Base-by-base conservation (phyloP, 345 rosid genomes). In the Bruguiera gymnorhiza region DNA sequence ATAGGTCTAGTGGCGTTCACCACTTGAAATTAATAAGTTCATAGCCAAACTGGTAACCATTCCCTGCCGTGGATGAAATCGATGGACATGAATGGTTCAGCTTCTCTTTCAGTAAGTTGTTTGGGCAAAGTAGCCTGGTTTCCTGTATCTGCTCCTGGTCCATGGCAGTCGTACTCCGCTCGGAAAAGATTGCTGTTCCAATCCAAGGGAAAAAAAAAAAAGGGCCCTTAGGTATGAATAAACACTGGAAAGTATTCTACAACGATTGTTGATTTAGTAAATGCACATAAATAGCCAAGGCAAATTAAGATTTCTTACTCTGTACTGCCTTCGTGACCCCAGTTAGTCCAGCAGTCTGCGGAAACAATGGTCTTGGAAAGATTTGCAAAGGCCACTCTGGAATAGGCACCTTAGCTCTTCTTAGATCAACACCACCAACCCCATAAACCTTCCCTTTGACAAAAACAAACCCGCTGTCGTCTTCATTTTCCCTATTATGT, bases 391-490 rank as follows among this genome's bases (percentile, higher is more conserved):
- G 87, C 54, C 6, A 85, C 89, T 51, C 93, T 81, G 46, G 96
- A 94, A 73, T 73, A 83, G 16, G 93, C 81, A 26, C 96, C 97
- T 76, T 89, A 34, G 95, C 93, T 54, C 97, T 80, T 61, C 98
- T 95, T 21, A 87, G 46, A 55, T 86, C 88, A 3, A 86, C 91
- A 60, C 60, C 68, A n/a, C 89, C 88, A 31, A 77, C 66, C 30
- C 95, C 97, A 20, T 88, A 91, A 31, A 87, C 90, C 77, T 88
- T 86, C 43, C 90, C 97, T 71, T 83, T 78, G 43, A 81, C 26
- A 60, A 94, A 91, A 63, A 94, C 96, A 70, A 80, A 85, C 65
- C 98, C 96, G 26, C 88, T 85, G 9, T 83, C 65, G 23, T 89
- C 92, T 0, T 75, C 62, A 51, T 37, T 23, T 68, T 83, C 89